A percentile compares a stretch with the other conserved stretches of the same genome.
These are phyloP conservation scores for Dendrobium officinale DNA, from an alignment of 106 monocot species.

Conservation along the genomic window DNA sequence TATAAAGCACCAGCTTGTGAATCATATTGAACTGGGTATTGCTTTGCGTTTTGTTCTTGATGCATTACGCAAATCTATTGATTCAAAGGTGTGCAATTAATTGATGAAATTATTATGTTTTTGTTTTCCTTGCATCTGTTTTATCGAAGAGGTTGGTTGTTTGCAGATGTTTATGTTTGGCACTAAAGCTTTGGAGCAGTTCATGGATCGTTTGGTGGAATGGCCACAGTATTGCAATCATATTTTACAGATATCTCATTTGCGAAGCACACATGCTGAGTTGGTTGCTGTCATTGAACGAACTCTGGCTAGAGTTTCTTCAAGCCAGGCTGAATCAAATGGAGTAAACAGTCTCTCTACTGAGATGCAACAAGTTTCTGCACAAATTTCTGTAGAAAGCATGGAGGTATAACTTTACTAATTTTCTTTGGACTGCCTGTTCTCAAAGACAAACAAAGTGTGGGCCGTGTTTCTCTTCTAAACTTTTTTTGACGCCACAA, in stretches of 20 bases:
- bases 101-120: neutral
- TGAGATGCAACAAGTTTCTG: slow-evolving; percentile 46
- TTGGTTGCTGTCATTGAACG: slow-evolving; percentile 60
- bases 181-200: slow-evolving; percentile 64
- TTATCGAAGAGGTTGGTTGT: slow-evolving; percentile 6
- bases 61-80: slow-evolving; percentile 88
- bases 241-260: slow-evolving; percentile 73
- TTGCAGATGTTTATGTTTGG: slow-evolving; percentile 86
- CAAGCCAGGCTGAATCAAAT: slow-evolving; percentile 48
- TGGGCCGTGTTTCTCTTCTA: neutral
- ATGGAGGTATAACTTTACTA: slow-evolving; percentile 34
- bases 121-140: neutral
- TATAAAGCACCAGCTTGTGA: slow-evolving; percentile 93
- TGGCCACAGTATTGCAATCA: slow-evolving; percentile 85
- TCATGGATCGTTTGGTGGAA: slow-evolving; percentile 61
- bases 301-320: slow-evolving; percentile 55
- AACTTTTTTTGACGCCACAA: neutral
- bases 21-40: slow-evolving; percentile 75
- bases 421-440: neutral
- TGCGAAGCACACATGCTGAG: slow-evolving; percentile 51
- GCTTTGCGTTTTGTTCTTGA: slow-evolving; percentile 92
- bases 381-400: slow-evolving; percentile 25
- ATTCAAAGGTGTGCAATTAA: slow-evolving; percentile 61
- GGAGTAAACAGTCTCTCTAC: slow-evolving; percentile 18
- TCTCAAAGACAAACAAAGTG: neutral